phyloP scores from a whole-genome alignment of 495 filamentous ascomycete genomes.

The Chaetomium fimeti region DNA sequence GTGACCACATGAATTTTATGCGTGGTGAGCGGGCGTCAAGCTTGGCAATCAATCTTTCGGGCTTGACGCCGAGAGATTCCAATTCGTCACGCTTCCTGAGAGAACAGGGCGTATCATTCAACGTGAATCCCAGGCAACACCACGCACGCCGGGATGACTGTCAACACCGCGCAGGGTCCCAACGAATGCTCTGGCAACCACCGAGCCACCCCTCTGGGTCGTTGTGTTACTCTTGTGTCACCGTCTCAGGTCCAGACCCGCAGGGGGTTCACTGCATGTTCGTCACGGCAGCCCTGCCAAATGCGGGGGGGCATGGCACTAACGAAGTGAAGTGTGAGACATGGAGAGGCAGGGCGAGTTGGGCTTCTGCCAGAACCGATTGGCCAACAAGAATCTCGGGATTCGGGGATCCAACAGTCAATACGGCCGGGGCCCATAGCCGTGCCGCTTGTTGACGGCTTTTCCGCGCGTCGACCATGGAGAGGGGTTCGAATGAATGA shows the following conservation, averaged over 20 bases:
- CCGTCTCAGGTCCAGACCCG: not conserved
- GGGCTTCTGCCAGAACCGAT: not conserved
- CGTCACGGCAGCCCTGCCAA: not conserved
- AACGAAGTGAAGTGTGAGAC: no score
- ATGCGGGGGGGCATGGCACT: no score
- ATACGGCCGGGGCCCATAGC: not conserved
- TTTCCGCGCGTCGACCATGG: not conserved
- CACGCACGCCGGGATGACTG: no score
- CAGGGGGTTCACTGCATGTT: not conserved
- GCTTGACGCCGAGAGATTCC: no score
- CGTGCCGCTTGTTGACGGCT: not conserved
- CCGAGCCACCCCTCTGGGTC: no score
- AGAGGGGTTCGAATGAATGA: no score
- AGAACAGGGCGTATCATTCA: no score
- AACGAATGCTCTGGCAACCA: not conserved
- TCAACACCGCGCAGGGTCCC: not conserved
- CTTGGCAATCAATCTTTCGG: not conserved
- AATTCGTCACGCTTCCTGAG: no score
- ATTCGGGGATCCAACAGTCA: not conserved
- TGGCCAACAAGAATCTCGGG: not conserved
- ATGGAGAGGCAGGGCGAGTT: not conserved
- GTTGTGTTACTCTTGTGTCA: not conserved
- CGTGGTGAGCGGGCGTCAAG: no score
- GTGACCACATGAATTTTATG: slow-evolving; percentile 1
- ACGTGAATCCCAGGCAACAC: no score